Percentiles rank a stretch among this genome's conserved stretches.
Conservation (phyloP, 1,284 basidiomycete species). For the Cutaneotrichosporon cutaneum region DNA sequence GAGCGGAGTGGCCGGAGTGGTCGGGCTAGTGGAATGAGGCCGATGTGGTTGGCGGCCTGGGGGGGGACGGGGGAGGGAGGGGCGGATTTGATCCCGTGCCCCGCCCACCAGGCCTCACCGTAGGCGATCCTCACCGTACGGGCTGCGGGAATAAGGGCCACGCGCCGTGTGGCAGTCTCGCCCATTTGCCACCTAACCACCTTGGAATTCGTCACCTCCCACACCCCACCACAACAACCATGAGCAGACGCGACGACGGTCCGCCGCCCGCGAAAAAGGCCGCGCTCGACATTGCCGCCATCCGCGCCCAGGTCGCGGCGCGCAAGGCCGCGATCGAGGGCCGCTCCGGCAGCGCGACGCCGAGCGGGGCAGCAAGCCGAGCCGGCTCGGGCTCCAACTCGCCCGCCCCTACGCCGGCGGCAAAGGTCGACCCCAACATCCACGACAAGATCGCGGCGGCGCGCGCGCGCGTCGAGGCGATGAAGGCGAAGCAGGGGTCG, state of each 20-base stretch:
- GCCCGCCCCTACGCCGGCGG: conserved; percentile 19
- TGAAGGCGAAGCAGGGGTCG: conserved; percentile 54
- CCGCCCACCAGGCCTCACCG: background rate
- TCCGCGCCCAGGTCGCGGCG: conserved; percentile 72
- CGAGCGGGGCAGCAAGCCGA: conserved; percentile 16
- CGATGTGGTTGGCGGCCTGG: background rate
- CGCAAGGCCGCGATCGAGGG: conserved; percentile 74
- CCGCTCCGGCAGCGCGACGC: conserved; percentile 42
- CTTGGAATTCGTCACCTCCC: background rate
- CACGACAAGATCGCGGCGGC: conserved; percentile 72
- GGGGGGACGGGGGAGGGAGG: background rate
- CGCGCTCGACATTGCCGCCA: conserved; percentile 30
- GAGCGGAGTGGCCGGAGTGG: background rate
- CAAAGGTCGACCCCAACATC: conserved; percentile 61
- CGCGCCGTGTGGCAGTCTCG: background rate
- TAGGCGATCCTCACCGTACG: background rate
- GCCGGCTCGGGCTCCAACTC: conserved; percentile 22
- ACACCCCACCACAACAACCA: background rate
- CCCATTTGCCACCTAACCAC: background rate
- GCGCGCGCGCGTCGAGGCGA: conserved; percentile 71
- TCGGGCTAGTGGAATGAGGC: background rate
- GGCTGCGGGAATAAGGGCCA: background rate
- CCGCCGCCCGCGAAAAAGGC: conserved; percentile 28
- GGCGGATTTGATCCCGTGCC: background rate
- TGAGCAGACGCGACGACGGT: conserved; percentile 22